These are phyloP conservation scores for Adansonia rubrostipa DNA, from an alignment of 441 rosid species.

Conservation along the genomic window DNA sequence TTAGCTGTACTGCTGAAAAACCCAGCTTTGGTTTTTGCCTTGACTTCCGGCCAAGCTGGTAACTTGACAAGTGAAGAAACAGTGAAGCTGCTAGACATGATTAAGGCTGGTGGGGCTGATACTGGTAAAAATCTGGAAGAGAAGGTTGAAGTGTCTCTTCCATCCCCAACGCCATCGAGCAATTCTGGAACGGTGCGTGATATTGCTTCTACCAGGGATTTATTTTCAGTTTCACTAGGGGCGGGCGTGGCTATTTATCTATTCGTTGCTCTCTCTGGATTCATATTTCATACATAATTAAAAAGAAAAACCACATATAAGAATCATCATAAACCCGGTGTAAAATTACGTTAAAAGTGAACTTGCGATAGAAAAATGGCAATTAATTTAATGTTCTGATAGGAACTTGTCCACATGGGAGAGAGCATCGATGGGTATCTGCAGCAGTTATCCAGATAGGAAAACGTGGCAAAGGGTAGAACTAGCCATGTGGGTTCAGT, in stretches of 20 bases:
- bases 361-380: background rate
- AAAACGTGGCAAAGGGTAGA: background rate
- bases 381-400: background rate
- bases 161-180: slow-evolving; percentile 93
- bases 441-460: background rate
- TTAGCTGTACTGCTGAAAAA: slow-evolving; percentile 91
- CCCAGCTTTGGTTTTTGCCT: slow-evolving; percentile 86
- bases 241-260: slow-evolving; percentile 17
- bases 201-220: slow-evolving; percentile 38
- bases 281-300: slow-evolving; percentile 12
- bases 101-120: slow-evolving; percentile 71
- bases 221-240: slow-evolving; percentile 26
- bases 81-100: slow-evolving; percentile 88
- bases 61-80: slow-evolving; percentile 71
- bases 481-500: slow-evolving; percentile 12
- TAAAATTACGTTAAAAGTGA: background rate
- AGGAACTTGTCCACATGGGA: background rate
- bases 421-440: background rate
- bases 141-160: slow-evolving; percentile 91
- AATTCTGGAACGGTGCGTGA: slow-evolving; percentile 97
- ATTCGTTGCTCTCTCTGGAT: slow-evolving; percentile 5
- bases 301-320: background rate
- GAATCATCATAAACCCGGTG: background rate
- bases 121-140: slow-evolving; percentile 56
- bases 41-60: slow-evolving; percentile 81